phyloP scores from a whole-genome alignment of 2,329 filamentous ascomycete species.

The Tolypocladium pustulatum region DNA sequence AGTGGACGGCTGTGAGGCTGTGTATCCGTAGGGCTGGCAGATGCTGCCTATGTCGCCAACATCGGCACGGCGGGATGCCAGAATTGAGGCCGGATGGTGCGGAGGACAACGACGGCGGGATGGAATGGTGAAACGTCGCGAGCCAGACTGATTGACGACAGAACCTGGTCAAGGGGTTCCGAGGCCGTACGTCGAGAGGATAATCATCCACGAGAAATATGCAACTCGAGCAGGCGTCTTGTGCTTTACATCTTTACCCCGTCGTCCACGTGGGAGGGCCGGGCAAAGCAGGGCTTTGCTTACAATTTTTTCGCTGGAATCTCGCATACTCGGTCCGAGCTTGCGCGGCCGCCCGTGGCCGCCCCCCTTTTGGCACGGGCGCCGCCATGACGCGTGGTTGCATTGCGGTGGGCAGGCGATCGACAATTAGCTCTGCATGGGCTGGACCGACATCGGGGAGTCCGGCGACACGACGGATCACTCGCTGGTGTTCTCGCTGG shows the following conservation, averaged over 20 bases:
- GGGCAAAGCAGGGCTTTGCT: background rate
- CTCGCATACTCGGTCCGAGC: background rate
- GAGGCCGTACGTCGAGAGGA: background rate
- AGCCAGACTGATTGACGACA: background rate
- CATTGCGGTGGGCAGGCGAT: background rate
- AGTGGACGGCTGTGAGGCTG: background rate
- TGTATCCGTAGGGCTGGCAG: background rate
- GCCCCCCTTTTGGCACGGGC: background rate
- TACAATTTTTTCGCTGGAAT: background rate
- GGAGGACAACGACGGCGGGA: background rate
- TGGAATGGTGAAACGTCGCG: background rate
- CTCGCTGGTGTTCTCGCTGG: background rate
- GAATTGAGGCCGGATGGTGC: background rate
- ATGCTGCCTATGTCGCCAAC: background rate
- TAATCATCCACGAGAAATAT: background rate
- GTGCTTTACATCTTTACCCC: background rate
- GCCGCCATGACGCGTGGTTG: background rate
- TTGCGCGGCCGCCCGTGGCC: background rate
- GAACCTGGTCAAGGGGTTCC: too few species aligned
- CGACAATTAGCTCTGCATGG: background rate
- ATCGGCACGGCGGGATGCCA: background rate
- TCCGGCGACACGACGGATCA: background rate
- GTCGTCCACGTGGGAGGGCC: background rate
- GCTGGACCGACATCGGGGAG: background rate
- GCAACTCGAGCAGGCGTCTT: background rate